Evolutionary conservation across 495 filamentous ascomycete genomes (phyloP), one percentile per base, ranked within the genome.

Genomic region (Neurospora sp.): DNA sequence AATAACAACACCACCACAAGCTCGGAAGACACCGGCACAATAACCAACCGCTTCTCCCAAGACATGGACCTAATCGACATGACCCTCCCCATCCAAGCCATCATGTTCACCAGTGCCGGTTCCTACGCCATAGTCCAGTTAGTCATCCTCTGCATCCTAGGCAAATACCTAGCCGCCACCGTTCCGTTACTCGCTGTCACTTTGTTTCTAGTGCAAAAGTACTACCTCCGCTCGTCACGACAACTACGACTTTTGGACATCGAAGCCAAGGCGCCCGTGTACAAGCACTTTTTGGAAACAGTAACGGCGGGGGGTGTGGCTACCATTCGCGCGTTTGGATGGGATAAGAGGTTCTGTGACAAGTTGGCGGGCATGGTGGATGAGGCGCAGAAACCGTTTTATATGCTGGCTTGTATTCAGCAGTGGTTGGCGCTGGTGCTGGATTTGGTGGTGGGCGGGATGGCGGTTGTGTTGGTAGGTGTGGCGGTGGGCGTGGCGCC

Each of bases 231-330:
- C 16, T 88, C 86, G 1, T 88, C 86, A 0, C 84, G 87, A 6
- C 89, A 90, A 73, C 70, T 91, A 3, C 84, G 89, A 22, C 74
- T 90, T 1, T 76, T 91, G 3, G 88, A 90, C 71, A 84, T 86
- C 7, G 83, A 86, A 71, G 77, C 80, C 11, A 82, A 79, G 70
- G 74, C 78, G 3, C 80, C 77, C 0, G 69, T 86, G 3, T 84
- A 81, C 73, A 76, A 83, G 1, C 81, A 83, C 68, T 85, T 88
- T 46, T 22, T 78, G 59, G 87, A 88, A 68, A 82, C 83, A 2
- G 77, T 86, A 16, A 79, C 74, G 69, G 20, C 20, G 12, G 53
- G 53, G 3, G 87, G 87, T 27, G 76, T 88, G 11, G 73, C 77
- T 12, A 88, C 86, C 18, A 85, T 88, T 69, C 81, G 87, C 18